Conservation (phyloP, 164 flowering plant genomes). For the Magnolia changhungtana region DNA sequence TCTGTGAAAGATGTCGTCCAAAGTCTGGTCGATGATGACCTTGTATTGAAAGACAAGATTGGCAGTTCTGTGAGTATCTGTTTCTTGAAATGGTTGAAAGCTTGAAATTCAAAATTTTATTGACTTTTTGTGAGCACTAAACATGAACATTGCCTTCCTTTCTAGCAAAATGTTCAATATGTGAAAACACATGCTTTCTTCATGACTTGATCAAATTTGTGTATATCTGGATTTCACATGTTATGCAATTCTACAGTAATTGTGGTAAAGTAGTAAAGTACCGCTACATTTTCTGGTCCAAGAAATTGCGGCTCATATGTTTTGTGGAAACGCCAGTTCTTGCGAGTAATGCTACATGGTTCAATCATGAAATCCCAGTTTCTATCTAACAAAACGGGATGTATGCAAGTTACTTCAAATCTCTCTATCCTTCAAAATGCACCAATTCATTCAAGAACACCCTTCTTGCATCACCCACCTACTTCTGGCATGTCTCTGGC, state of each 20-base stretch:
- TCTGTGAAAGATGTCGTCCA: conserved; percentile 98
- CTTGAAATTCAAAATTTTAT: neutral
- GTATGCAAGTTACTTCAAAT: too few relatives aligned
- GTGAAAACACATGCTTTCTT: neutral
- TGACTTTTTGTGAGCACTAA: neutral
- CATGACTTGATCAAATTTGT: neutral
- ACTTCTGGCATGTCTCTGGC: neutral
- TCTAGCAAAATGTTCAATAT: neutral
- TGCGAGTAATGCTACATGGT: neutral
- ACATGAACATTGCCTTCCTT: neutral
- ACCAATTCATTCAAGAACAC: too few relatives aligned
- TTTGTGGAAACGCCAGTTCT: neutral
- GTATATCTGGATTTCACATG: neutral
- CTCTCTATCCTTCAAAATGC: too few relatives aligned
- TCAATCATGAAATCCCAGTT: neutral
- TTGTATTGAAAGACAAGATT: conserved; percentile 89
- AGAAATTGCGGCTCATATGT: neutral
- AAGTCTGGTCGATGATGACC: conserved; percentile 96
- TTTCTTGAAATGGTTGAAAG: neutral
- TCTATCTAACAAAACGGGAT: too few relatives aligned
- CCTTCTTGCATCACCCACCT: neutral
- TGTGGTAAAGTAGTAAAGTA: too few relatives aligned
- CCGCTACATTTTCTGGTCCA: too few relatives aligned
- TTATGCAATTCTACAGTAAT: neutral
- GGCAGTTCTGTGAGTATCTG: conserved; percentile 85